Conservation (phyloP, 805 yeast species). For the Candida loeiensis region DNA sequence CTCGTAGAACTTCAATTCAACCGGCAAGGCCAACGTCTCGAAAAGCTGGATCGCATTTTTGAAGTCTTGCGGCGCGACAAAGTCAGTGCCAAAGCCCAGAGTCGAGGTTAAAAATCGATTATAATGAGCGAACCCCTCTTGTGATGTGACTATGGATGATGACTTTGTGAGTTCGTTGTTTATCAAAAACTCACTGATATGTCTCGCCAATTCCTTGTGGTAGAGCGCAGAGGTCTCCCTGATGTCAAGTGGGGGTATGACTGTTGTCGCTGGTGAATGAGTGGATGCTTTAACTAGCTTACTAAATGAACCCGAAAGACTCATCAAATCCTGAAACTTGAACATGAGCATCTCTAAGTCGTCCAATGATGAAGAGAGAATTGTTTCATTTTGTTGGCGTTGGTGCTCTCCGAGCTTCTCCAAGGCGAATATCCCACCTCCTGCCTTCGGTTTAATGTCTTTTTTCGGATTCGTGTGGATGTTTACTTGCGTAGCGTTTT, state of each 20-base stretch:
- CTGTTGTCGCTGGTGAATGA: not conserved
- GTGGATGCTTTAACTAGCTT: conserved; percentile 7
- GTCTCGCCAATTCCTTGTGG: conserved; percentile 70
- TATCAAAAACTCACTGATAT: conserved; percentile 66
- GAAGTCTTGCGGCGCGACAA: conserved; percentile 69
- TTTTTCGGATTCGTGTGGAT: conserved; percentile 1
- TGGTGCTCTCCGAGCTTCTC: conserved; percentile 54
- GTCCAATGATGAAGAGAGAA: conserved; percentile 65
- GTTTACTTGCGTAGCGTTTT: conserved; percentile 7
- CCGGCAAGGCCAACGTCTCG: conserved; percentile 55
- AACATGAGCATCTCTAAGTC: conserved; percentile 75
- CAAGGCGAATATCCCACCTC: conserved; percentile 68
- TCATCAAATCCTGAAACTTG: conserved; percentile 70
- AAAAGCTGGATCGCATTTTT: conserved; percentile 57
- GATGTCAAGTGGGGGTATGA: conserved; percentile 35
- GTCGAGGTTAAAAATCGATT: conserved; percentile 32
- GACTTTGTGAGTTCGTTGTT: conserved; percentile 25
- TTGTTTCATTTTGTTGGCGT: conserved; percentile 53
- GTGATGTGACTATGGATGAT: conserved; percentile 39
- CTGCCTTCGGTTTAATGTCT: conserved; percentile 3
- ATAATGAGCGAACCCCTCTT: conserved; percentile 41
- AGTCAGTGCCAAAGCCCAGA: conserved; percentile 52
- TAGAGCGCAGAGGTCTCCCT: conserved; percentile 36
- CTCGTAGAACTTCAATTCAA: conserved; percentile 35
- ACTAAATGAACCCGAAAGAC: conserved; percentile 47